These are phyloP conservation scores for Aspergillus sclerotiicarbonarius DNA, from an alignment of 495 filamentous ascomycete species.

Conservation along the genomic window DNA sequence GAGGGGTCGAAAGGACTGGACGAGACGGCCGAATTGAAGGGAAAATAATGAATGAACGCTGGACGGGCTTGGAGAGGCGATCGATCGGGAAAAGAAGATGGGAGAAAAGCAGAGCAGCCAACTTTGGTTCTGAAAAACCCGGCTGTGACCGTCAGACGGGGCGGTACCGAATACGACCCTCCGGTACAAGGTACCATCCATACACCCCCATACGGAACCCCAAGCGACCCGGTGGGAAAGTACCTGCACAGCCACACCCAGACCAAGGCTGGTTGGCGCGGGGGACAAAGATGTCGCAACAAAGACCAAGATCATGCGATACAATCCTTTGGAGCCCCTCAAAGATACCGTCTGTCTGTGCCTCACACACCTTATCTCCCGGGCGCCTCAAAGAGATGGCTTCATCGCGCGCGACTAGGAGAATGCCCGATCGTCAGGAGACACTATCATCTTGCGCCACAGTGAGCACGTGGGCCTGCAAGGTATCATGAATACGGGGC, in stretches of 20 bases:
- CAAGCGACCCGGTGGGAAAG: neutral
- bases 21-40: neutral
- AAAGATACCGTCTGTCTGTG: too few relatives aligned
- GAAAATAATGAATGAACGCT: neutral
- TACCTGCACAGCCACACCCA: constrained; percentile 10
- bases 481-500: neutral
- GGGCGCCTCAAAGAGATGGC: neutral
- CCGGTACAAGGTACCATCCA: neutral
- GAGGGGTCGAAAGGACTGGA: neutral
- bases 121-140: constrained; percentile 8
- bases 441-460: neutral
- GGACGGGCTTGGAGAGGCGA: neutral
- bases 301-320: neutral
- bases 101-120: neutral
- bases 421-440: neutral
- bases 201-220: neutral
- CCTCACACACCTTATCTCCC: neutral
- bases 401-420: neutral
- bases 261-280: neutral
- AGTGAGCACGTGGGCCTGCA: neutral
- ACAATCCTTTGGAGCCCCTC: neutral
- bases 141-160: constrained; percentile 7
- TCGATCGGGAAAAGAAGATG: constrained; percentile 9
- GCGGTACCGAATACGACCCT: constrained; percentile 9
- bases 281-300: neutral